Conservation (phyloP, 306 rosid species). For the Vachellia collinsii region DNA sequence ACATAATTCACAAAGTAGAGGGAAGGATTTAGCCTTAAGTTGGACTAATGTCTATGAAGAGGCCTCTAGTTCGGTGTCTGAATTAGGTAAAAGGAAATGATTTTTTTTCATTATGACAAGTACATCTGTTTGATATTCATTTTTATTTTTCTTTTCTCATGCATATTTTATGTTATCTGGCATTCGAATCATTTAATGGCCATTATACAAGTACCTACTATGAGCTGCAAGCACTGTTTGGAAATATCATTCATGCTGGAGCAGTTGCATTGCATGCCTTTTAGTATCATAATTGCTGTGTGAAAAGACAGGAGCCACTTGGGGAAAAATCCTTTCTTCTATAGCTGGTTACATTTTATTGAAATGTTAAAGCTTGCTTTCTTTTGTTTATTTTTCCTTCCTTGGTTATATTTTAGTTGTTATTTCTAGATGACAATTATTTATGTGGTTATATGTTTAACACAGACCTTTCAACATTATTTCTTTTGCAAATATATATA, state of each 20-base stretch:
- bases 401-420: not conserved
- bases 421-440: not conserved
- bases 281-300: conserved; percentile 7
- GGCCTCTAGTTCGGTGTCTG: conserved; percentile 48
- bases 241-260: conserved; percentile 17
- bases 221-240: conserved; percentile 1
- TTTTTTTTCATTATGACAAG: conserved; percentile 20
- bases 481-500: not conserved
- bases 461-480: not conserved
- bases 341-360: not conserved
- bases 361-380: not conserved
- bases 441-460: not conserved
- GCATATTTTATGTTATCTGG: conserved; percentile 23
- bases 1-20: conserved; percentile 57
- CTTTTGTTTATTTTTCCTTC: not conserved
- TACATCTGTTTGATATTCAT: conserved; percentile 22
- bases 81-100: conserved; percentile 50
- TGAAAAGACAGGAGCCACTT: not conserved
- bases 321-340: not conserved
- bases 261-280: conserved; percentile 15
- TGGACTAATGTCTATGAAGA: conserved; percentile 81
- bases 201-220: conserved; percentile 17
- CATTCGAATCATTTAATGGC: conserved; percentile 28
- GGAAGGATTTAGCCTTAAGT: conserved; percentile 66
- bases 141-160: conserved; percentile 8